Evolutionary conservation across 2,329 filamentous ascomycete species (phyloP).

Genomic region (Tolypocladium guangdongense): DNA sequence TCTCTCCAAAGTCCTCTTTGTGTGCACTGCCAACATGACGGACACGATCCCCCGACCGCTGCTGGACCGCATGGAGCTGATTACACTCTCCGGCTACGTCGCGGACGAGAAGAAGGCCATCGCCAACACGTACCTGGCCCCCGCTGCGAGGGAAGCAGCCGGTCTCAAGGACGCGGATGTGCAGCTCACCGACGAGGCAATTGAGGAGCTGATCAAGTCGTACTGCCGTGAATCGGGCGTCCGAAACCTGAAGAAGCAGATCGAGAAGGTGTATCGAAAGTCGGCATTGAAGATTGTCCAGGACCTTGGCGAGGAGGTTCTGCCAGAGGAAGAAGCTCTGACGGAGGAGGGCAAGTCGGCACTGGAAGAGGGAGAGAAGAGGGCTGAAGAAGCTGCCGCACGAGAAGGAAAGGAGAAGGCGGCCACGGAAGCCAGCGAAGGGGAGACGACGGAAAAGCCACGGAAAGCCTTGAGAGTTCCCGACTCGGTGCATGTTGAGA

Average conservation of each 20-base stretch:
- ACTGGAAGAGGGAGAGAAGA: constrained; percentile 58
- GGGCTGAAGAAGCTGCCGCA: constrained; percentile 45
- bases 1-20: constrained; percentile 92
- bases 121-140: constrained; percentile 82
- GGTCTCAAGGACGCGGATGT: constrained; percentile 87
- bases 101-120: constrained; percentile 99
- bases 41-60: constrained; percentile 93
- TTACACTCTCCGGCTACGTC: constrained; percentile 91
- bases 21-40: constrained; percentile 98
- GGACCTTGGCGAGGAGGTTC: constrained; percentile 75
- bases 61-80: constrained; percentile 95
- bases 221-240: constrained; percentile 97
- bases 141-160: constrained; percentile 86
- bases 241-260: constrained; percentile 97
- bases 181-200: constrained; percentile 73
- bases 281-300: constrained; percentile 94
- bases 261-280: constrained; percentile 97
- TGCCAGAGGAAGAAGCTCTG: constrained; percentile 71
- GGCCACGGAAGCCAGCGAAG: constrained; percentile 21
- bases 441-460: constrained; percentile 49
- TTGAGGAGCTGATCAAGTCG: constrained; percentile 94
- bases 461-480: constrained; percentile 74
- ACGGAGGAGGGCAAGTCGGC: constrained; percentile 80
- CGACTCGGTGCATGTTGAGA: constrained; percentile 73
- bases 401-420: constrained; percentile 14